These are phyloP conservation scores for Phyllosticta capitalensis DNA, from an alignment of 2,329 filamentous ascomycete species.

Conservation along the genomic window DNA sequence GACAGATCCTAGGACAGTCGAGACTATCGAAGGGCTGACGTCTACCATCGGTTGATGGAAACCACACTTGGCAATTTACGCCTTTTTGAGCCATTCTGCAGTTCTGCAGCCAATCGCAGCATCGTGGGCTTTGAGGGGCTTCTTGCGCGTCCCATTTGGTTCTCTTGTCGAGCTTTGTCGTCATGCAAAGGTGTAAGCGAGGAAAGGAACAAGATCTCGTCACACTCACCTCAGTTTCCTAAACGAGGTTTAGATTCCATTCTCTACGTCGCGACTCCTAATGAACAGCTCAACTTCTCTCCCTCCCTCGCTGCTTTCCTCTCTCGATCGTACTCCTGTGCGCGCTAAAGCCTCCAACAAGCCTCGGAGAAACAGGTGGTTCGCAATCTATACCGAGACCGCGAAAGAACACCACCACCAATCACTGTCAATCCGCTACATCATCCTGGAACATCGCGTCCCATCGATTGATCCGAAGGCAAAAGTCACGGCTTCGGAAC, in stretches of 20 bases:
- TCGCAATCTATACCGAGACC: not conserved
- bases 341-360: not conserved
- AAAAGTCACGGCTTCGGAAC: not conserved
- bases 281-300: not conserved
- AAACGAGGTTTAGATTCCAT: not conserved
- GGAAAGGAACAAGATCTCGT: not conserved
- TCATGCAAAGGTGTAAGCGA: not conserved
- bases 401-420: not conserved
- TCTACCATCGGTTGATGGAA: not conserved
- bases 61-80: not conserved
- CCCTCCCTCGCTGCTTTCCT: not conserved
- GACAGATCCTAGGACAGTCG: not conserved
- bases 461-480: not conserved
- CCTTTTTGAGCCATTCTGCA: not conserved
- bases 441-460: not conserved
- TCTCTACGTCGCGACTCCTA: not conserved
- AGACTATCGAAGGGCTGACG: not conserved
- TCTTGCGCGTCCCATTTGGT: not conserved
- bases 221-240: not conserved
- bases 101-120: not conserved
- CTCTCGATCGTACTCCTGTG: not conserved
- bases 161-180: not conserved
- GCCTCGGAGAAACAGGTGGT: not conserved
- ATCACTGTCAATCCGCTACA: not conserved
- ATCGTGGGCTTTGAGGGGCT: not conserved